Evolutionary conservation across 23 red algal species (phyloP).

Genomic region (Gracilaria vermiculophylla): DNA sequence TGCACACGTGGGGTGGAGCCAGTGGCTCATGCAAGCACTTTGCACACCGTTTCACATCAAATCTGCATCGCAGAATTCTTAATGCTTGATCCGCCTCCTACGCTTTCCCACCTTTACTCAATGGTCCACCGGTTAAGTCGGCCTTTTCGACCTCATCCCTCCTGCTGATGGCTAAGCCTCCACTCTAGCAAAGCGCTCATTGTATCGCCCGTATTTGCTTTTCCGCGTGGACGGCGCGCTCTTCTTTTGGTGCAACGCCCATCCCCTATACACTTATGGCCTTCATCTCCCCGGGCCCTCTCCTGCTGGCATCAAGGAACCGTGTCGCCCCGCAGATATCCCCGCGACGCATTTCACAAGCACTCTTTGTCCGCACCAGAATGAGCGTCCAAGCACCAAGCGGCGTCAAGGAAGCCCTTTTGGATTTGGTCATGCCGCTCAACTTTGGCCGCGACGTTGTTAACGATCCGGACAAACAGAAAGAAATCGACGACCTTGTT

Average conservation of each 20-base stretch:
- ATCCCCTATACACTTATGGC: background rate
- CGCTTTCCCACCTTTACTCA: too few species aligned
- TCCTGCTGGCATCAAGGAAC: background rate
- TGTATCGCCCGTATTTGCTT: too few species aligned
- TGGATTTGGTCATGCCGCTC: conserved; percentile 20
- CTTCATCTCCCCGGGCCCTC: background rate
- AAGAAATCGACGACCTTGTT: conserved; percentile 50
- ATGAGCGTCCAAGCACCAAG: conserved; percentile 39
- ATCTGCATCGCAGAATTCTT: background rate
- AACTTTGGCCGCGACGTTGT: conserved; percentile 59
- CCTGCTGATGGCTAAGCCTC: too few species aligned
- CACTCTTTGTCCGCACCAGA: background rate
- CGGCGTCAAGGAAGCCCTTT: conserved; percentile 49
- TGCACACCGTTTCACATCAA: background rate
- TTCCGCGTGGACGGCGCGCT: background rate
- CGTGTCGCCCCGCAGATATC: background rate
- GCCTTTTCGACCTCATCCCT: too few species aligned
- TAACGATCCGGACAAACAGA: conserved; percentile 8
- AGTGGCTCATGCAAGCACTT: too few species aligned
- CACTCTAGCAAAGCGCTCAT: too few species aligned
- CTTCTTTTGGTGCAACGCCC: background rate
- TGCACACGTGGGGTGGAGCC: too few species aligned
- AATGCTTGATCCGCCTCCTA: background rate
- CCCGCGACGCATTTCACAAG: background rate
- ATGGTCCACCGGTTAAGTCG: too few species aligned